phyloP scores from a whole-genome alignment of 805 yeast species.

The Metschnikowia amazonensis region DNA sequence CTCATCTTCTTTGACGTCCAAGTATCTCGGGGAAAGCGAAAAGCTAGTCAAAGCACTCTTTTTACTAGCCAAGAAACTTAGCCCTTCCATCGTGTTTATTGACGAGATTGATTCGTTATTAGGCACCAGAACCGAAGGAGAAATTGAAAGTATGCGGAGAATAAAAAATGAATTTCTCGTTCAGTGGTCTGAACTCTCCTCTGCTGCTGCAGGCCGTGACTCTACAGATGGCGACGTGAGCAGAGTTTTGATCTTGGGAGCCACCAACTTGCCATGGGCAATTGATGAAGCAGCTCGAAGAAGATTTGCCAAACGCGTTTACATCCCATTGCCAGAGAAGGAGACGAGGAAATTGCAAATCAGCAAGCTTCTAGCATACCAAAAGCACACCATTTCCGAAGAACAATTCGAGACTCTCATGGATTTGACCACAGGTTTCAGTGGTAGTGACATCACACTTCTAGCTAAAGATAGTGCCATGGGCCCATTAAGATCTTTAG shows the following conservation, averaged over 20 bases:
- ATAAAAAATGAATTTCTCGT: constrained; percentile 90
- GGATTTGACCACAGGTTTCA: constrained; percentile 70
- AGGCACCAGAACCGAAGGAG: constrained; percentile 71
- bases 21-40: constrained; percentile 88
- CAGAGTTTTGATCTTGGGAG: constrained; percentile 86
- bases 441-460: constrained; percentile 93
- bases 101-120: constrained; percentile 93
- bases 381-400: constrained; percentile 64
- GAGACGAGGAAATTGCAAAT: constrained; percentile 77
- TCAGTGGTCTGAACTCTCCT: constrained; percentile 90
- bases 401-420: constrained; percentile 60
- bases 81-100: constrained; percentile 91
- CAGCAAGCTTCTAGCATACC: constrained; percentile 60
- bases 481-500: constrained; percentile 91
- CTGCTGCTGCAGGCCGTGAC: constrained; percentile 74
- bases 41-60: constrained; percentile 88
- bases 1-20: constrained; percentile 85
- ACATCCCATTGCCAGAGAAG: constrained; percentile 88
- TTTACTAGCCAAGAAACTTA: constrained; percentile 73
- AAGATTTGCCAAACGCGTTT: constrained; percentile 85
- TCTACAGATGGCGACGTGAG: constrained; percentile 34
- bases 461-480: constrained; percentile 95
- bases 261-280: constrained; percentile 95
- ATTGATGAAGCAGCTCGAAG: constrained; percentile 96
- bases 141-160: constrained; percentile 83